Evolutionary conservation across 1,284 basidiomycete genomes (phyloP), one percentile per base, ranked within the genome.

Genomic region (Laetiporus sulphureus): DNA sequence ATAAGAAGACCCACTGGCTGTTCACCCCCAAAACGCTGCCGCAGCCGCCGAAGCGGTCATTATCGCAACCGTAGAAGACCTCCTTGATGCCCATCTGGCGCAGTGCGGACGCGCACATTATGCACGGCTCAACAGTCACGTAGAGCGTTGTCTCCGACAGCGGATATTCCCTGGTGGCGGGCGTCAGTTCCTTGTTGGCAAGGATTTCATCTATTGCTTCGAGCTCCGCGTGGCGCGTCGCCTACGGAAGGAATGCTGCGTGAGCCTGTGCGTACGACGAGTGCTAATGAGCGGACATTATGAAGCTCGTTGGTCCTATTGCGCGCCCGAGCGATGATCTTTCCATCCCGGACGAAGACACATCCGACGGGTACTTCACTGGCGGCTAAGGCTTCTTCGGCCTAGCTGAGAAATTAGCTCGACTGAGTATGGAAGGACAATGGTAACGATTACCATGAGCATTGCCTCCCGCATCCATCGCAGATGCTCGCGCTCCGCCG

Each of bases 71-170:
- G 60, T 91, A 98, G 45, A 84, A 90, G 2, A 98, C 95, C 45
- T 85, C 76, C 44, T 81, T 79, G 57, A 99, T 93, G 5, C 95
- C 94, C 46, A 95, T 68, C 64, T 99, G 95, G 38, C 95, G 77
- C 35, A 99, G 72, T 4, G 95, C 96, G 21, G 89, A 91, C 4
- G 93, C 91, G 54, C 96, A 99, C 96, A 99, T 99, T 58, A 99
- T 91, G 63, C 96, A 99, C 0, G 96, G 96, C 65, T 99, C 96
- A 40, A 99, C 94, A 0, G 96, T 99, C 41, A 99, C 96, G 61
- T 99, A 99, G 15, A 99, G 79, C 2, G 82, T 91, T 18, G 91
- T 94, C 11, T 77, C 71, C 1, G 74, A 73, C 32, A 98, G 76
- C 3, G 91, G 86, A 51, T 84, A 78, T 33, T 61, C 58, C 5